A percentile compares a stretch with the other conserved stretches of the same genome.
Conservation (phyloP, 1,284 basidiomycete genomes). For the Papiliotrema flavescens region DNA sequence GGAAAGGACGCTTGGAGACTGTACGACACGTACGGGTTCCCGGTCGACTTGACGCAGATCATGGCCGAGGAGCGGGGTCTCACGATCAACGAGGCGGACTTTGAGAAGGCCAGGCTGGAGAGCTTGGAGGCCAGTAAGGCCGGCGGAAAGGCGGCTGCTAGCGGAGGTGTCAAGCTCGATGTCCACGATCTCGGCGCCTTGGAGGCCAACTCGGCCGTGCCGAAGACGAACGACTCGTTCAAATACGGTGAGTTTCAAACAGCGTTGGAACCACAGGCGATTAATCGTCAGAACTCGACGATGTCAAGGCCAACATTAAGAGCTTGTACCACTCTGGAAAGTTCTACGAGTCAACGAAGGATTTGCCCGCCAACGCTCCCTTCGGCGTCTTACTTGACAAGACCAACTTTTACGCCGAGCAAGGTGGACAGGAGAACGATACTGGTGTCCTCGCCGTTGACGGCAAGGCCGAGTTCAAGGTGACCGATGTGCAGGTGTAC, state of each 20-base stretch:
- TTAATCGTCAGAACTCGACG: constrained; percentile 70
- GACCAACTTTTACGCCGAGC: constrained; percentile 98
- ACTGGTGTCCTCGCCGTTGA: constrained; percentile 93
- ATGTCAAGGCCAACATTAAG: constrained; percentile 71
- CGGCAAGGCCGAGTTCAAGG: constrained; percentile 85
- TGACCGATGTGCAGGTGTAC: constrained; percentile 85
- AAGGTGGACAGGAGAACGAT: constrained; percentile 96
- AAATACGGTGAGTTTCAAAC: constrained; percentile 89
- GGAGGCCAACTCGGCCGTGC: constrained; percentile 74
- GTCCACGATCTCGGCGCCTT: constrained; percentile 90
- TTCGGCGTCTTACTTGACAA: constrained; percentile 89
- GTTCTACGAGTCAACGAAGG: constrained; percentile 67
- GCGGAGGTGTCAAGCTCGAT: constrained; percentile 78
- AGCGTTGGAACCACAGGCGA: too few relatives aligned
- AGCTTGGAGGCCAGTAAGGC: constrained; percentile 91
- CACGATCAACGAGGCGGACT: constrained; percentile 80
- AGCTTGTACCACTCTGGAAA: constrained; percentile 80
- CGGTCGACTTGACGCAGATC: constrained; percentile 89
- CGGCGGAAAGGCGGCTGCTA: constrained; percentile 61
- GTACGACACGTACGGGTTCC: constrained; percentile 99
- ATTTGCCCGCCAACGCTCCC: constrained; percentile 59
- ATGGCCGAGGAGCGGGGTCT: constrained; percentile 96
- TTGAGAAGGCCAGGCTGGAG: constrained; percentile 81
- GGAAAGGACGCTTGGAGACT: constrained; percentile 95
- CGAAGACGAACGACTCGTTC: constrained; percentile 87